A percentile compares a stretch with the other conserved stretches of the same genome.
phyloP scores from a whole-genome alignment of 2,329 filamentous ascomycete genomes.

The Cercospora beticola region DNA sequence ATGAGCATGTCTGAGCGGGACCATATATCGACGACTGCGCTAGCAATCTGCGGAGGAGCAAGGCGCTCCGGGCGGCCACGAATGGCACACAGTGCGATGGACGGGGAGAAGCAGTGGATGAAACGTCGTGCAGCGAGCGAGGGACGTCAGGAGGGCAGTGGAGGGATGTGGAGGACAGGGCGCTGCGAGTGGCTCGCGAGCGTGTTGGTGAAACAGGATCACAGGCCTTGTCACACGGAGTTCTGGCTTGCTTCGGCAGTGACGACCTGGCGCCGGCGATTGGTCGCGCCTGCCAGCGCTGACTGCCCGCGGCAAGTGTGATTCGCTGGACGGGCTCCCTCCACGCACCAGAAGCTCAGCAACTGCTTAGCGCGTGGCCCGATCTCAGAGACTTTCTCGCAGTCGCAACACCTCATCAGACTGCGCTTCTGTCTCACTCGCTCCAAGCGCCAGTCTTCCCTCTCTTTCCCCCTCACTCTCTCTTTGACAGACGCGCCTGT shows the following conservation, averaged over 20 bases:
- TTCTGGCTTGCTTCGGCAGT: neutral
- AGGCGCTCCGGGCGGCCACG: neutral
- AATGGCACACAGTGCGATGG: neutral
- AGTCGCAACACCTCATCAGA: neutral
- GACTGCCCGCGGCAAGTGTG: neutral
- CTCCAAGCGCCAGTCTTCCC: neutral
- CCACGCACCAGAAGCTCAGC: neutral
- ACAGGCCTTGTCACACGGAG: neutral
- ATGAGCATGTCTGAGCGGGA: neutral
- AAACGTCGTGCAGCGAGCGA: neutral
- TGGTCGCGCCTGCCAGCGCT: neutral
- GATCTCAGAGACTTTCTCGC: neutral
- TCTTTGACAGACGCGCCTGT: conserved; percentile 2
- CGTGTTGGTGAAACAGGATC: neutral
- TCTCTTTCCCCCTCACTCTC: neutral
- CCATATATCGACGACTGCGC: neutral
- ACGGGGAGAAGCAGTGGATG: neutral
- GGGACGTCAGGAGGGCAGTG: neutral
- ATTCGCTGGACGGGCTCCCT: neutral
- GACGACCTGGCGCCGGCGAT: neutral
- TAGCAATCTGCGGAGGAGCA: neutral
- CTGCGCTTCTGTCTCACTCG: neutral
- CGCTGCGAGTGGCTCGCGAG: neutral
- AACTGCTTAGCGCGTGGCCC: neutral
- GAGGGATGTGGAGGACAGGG: neutral